phyloP scores from a whole-genome alignment of 2,329 filamentous ascomycete genomes.

The Penicillium sp. region DNA sequence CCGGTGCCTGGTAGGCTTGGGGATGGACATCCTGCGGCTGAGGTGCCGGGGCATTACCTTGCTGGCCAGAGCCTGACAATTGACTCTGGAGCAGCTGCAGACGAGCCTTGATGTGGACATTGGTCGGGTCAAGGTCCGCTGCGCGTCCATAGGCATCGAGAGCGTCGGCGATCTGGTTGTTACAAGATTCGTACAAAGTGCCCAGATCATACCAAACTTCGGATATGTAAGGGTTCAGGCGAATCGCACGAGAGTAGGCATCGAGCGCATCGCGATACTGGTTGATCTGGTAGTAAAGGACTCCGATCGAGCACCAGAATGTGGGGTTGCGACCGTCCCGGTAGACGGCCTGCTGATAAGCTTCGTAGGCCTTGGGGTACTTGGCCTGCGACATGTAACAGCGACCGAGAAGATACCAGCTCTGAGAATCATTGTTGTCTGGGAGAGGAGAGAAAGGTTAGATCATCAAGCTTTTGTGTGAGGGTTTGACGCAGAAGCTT shows the following conservation, averaged over 20 bases:
- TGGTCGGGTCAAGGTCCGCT: conserved; percentile 86
- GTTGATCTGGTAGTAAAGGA: conserved; percentile 99
- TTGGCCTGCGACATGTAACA: conserved; percentile 99
- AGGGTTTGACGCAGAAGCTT: conserved; percentile 33
- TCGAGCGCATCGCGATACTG: conserved; percentile 97
- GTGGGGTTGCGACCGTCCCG: conserved; percentile 96
- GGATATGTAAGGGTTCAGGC: conserved; percentile 95
- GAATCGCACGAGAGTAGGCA: conserved; percentile 94
- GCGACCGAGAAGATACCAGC: conserved; percentile 95
- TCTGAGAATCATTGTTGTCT: conserved; percentile 95
- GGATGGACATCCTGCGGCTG: conserved; percentile 93
- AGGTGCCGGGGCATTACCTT: conserved; percentile 66
- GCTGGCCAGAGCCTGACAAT: conserved; percentile 69
- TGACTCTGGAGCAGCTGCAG: conserved; percentile 80
- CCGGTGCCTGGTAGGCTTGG: conserved; percentile 82
- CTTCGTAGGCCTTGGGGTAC: conserved; percentile 97
- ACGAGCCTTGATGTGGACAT: conserved; percentile 94
- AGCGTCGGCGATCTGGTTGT: conserved; percentile 96
- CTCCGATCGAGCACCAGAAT: conserved; percentile 99
- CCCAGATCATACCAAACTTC: conserved; percentile 99
- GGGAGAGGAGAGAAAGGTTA: conserved; percentile 4
- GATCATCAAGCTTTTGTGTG: neutral
- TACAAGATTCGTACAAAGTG: conserved; percentile 97
- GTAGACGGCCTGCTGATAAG: conserved; percentile 97
- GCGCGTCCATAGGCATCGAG: conserved; percentile 93